phyloP scores from a whole-genome alignment of 164 flowering plant species.

The Liriodendron chinense region DNA sequence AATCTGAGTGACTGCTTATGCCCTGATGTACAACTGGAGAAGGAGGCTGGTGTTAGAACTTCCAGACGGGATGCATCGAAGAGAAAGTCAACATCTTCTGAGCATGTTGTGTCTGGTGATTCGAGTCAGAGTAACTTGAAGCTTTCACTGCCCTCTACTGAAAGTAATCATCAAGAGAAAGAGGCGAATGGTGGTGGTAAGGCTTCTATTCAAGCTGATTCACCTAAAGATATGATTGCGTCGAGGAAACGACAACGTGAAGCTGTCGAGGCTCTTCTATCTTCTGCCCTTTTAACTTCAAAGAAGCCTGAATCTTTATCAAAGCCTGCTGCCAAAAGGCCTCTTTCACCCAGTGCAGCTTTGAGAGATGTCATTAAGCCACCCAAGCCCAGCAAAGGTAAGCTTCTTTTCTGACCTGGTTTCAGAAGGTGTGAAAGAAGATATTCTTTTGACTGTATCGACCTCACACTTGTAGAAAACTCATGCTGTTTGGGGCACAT shows the following conservation, averaged over 20 bases:
- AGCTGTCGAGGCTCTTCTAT: slow-evolving; percentile 81
- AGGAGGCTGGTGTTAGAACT: slow-evolving; percentile 9
- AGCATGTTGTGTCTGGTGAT: slow-evolving; percentile 8
- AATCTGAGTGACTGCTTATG: slow-evolving; percentile 13
- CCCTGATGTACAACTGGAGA: slow-evolving; percentile 11
- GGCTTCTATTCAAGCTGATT: slow-evolving; percentile 20
- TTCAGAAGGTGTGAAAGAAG: background rate
- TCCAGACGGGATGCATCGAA: slow-evolving; percentile 8
- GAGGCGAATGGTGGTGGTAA: slow-evolving; percentile 16
- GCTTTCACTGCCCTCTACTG: slow-evolving; percentile 22
- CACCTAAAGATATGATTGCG: slow-evolving; percentile 29
- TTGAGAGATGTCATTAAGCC: slow-evolving; percentile 31
- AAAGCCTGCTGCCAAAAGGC: slow-evolving; percentile 34
- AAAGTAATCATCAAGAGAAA: slow-evolving; percentile 14
- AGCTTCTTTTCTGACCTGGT: slow-evolving; percentile 1
- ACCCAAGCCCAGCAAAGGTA: slow-evolving; percentile 45
- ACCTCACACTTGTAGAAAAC: background rate
- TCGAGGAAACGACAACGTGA: slow-evolving; percentile 77
- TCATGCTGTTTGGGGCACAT: background rate
- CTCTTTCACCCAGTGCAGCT: slow-evolving; percentile 29
- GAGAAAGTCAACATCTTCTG: slow-evolving; percentile 14
- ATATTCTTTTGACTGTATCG: background rate
- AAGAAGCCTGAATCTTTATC: slow-evolving; percentile 50
- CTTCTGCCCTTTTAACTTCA: slow-evolving; percentile 70
- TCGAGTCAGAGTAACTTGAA: slow-evolving; percentile 14